Conservation (phyloP, 1,139 yeast species). For the Yamadazyma diospyri region DNA sequence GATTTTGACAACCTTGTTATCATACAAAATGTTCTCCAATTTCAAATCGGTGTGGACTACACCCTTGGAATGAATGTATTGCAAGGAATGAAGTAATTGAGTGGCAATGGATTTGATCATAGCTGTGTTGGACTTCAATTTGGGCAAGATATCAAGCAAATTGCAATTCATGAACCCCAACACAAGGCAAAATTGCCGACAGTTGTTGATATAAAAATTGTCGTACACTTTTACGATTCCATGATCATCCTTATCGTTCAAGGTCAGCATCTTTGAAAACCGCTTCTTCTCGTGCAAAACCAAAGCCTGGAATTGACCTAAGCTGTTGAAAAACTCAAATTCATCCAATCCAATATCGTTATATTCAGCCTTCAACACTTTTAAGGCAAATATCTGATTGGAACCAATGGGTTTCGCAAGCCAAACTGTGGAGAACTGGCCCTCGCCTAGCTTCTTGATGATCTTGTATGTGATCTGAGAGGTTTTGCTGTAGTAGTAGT, state of each 20-base stretch:
- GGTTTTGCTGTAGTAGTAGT: slow-evolving; percentile 27
- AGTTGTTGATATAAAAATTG: slow-evolving; percentile 37
- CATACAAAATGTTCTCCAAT: slow-evolving; percentile 34
- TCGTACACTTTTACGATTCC: slow-evolving; percentile 39
- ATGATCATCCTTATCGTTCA: slow-evolving; percentile 16
- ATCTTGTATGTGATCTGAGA: slow-evolving; percentile 27
- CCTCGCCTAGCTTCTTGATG: slow-evolving; percentile 66
- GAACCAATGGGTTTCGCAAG: slow-evolving; percentile 44
- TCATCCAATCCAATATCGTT: slow-evolving; percentile 44
- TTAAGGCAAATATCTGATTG: slow-evolving; percentile 34
- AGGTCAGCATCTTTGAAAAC: no score
- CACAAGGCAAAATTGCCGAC: slow-evolving; percentile 43
- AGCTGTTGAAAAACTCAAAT: slow-evolving; percentile 27
- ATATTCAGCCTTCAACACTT: slow-evolving; percentile 39
- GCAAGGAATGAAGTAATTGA: slow-evolving; percentile 37
- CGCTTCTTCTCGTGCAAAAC: no score
- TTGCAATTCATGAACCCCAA: slow-evolving; percentile 24
- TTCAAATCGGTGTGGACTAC: slow-evolving; percentile 44
- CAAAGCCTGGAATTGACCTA: slow-evolving; percentile 14
- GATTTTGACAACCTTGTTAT: slow-evolving; percentile 37
- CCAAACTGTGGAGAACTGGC: slow-evolving; percentile 91
- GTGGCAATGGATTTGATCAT: slow-evolving; percentile 29
- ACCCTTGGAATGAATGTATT: slow-evolving; percentile 42
- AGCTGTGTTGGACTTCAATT: slow-evolving; percentile 1
- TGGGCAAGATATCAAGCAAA: slow-evolving; percentile 6